A percentile compares a stretch with the other conserved stretches of the same genome.
Evolutionary conservation across 2,329 filamentous ascomycete species (phyloP).

Genomic region (Rutstroemia sp.): DNA sequence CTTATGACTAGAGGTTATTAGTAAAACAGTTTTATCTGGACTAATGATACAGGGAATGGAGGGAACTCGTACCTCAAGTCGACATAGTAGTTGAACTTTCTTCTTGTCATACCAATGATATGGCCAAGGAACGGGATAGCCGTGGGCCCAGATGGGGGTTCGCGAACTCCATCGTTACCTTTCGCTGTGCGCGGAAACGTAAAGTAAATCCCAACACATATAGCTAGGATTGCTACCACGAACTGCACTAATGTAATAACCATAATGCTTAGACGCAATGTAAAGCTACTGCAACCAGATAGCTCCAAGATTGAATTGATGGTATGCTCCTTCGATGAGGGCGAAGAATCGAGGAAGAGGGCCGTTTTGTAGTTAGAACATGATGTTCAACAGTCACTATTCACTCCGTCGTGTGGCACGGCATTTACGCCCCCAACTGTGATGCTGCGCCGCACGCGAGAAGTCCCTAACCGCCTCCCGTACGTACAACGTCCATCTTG

Average conservation of each 20-base stretch:
- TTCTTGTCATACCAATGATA: constrained; percentile 1
- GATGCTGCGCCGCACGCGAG: too few relatives aligned
- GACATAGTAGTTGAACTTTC: constrained; percentile 12
- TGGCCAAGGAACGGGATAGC: constrained; percentile 10
- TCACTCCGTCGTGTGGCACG: too few relatives aligned
- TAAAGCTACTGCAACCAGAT: too few relatives aligned
- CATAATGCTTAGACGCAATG: not conserved
- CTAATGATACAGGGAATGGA: not conserved
- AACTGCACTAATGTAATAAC: not conserved
- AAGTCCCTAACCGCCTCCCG: too few relatives aligned
- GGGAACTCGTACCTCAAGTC: not conserved
- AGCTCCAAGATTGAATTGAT: too few relatives aligned
- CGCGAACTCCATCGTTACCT: not conserved
- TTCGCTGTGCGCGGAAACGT: not conserved
- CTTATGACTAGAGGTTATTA: constrained; percentile 7
- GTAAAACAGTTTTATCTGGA: not conserved
- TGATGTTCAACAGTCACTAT: too few relatives aligned
- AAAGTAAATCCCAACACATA: not conserved
- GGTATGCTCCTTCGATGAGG: too few relatives aligned
- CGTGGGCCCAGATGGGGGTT: not conserved
- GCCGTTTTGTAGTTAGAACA: too few relatives aligned
- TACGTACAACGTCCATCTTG: too few relatives aligned
- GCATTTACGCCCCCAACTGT: too few relatives aligned
- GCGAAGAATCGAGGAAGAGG: too few relatives aligned
- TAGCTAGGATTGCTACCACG: not conserved